Evolutionary conservation across 768 basidiomycete genomes (phyloP), one percentile per base, ranked within the genome.

Genomic region (Trametes maxima): DNA sequence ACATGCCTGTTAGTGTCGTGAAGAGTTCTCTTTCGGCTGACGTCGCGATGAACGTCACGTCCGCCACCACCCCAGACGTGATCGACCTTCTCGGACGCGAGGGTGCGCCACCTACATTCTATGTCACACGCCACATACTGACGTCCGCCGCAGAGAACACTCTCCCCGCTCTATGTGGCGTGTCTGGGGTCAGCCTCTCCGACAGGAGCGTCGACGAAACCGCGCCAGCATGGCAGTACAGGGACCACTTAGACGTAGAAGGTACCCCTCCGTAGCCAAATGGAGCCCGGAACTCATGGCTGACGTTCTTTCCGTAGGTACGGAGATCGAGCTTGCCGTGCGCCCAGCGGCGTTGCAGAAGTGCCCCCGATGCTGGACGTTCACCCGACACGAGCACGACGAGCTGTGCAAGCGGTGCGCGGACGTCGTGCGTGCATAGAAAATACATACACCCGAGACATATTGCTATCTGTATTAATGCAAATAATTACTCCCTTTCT

Each of bases 321-420:
- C 67, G 2, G 66, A 68, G 13, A 59, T 87, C 2, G 75, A 73
- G 0, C 74, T 93, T 54, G 80, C 82, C 14, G 77, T 91, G n/a
- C 78, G 79, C 17, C 88, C 91, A 16, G 84, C 92, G 12, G 75
- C 73, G 4, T 62, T 74, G 53, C 69, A 77, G 21, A 95, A 96
- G 72, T 98, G 96, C 71, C 92, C 94, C 22, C 83, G 95, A 16
- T 98, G 96, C 73, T 97, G 95, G 94, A 88, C 85, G 6, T 89
- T 81, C 70, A 87, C 85, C 2, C 80, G 88, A 14, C 65, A 71
- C 12, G 70, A 77, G 42, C 72, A 77, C 13, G 80, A 86, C 17
- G 69, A 71, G 11, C 72, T 95, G 12, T 96, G 95, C 73, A 60
- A 60, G 19, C 81, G 95, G 65, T 97, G 95, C 67, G 55, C 70